These are phyloP conservation scores for Botrytis deweyae DNA, from an alignment of 2,329 filamentous ascomycete species.

Conservation along the genomic window DNA sequence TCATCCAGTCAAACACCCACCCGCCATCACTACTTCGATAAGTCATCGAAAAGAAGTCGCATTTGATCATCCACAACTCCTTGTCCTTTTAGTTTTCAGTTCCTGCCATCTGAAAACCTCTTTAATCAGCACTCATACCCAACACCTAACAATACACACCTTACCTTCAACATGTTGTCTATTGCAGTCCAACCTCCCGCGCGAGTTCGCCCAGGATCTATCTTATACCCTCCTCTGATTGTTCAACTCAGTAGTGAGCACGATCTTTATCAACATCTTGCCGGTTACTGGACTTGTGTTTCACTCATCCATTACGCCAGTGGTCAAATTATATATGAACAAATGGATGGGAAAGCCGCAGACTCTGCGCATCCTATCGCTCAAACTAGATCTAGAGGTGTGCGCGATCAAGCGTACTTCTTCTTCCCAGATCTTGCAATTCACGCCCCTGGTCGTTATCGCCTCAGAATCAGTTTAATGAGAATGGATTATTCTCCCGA, in stretches of 20 bases:
- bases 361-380: slow-evolving; percentile 37
- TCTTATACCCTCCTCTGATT: slow-evolving; percentile 35
- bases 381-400: slow-evolving; percentile 19
- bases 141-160: not conserved
- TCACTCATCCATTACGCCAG: slow-evolving; percentile 34
- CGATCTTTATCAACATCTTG: slow-evolving; percentile 34
- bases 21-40: not conserved
- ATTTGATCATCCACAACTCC: not conserved
- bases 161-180: slow-evolving; percentile 15
- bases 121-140: not conserved
- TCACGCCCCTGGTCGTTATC: slow-evolving; percentile 34
- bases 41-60: not conserved
- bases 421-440: slow-evolving; percentile 38
- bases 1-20: not conserved
- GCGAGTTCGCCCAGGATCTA: slow-evolving; percentile 29
- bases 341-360: slow-evolving; percentile 33
- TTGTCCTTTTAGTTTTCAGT: not conserved
- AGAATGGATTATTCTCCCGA: slow-evolving; percentile 35
- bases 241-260: slow-evolving; percentile 33
- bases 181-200: slow-evolving; percentile 36
- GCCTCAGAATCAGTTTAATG: slow-evolving; percentile 36
- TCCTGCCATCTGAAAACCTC: slow-evolving; percentile 1
- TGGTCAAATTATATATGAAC: slow-evolving; percentile 33
- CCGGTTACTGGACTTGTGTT: slow-evolving; percentile 34
- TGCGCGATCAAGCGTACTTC: slow-evolving; percentile 36